Conservation (phyloP, 2,329 filamentous ascomycete species). For the Daldinia sp. region DNA sequence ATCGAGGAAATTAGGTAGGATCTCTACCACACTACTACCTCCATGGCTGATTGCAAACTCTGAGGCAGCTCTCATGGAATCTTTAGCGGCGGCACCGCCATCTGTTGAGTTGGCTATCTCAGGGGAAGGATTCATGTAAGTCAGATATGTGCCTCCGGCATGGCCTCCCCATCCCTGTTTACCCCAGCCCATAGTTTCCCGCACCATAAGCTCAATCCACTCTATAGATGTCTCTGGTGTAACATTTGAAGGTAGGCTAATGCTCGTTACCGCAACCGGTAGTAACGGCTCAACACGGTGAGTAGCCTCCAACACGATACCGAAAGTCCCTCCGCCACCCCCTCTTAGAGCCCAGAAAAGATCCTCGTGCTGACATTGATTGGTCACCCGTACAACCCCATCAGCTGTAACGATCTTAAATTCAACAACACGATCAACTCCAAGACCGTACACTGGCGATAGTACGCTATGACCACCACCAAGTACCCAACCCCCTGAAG, state of each 20-base stretch:
- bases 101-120: slow-evolving; percentile 34
- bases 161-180: slow-evolving; percentile 40
- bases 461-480: slow-evolving; percentile 45
- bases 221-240: slow-evolving; percentile 44
- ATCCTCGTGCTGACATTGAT: slow-evolving; percentile 50
- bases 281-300: slow-evolving; percentile 52
- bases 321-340: slow-evolving; percentile 56
- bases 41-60: slow-evolving; percentile 13
- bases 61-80: background rate
- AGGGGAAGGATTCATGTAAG: slow-evolving; percentile 38
- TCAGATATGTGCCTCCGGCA: slow-evolving; percentile 35
- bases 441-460: slow-evolving; percentile 43
- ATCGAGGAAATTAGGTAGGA: slow-evolving; percentile 33
- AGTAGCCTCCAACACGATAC: slow-evolving; percentile 54
- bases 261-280: slow-evolving; percentile 43
- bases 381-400: slow-evolving; percentile 40
- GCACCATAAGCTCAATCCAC: slow-evolving; percentile 41
- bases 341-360: slow-evolving; percentile 60
- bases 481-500: slow-evolving; percentile 43
- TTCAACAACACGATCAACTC: slow-evolving; percentile 43
- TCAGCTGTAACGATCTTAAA: slow-evolving; percentile 44
- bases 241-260: slow-evolving; percentile 41
- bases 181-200: slow-evolving; percentile 35
- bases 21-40: slow-evolving; percentile 35
- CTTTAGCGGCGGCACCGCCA: background rate